A percentile compares a stretch with the other conserved stretches of the same genome.
phyloP scores from a whole-genome alignment of 495 filamentous ascomycete species.

The Tuber borchii region DNA sequence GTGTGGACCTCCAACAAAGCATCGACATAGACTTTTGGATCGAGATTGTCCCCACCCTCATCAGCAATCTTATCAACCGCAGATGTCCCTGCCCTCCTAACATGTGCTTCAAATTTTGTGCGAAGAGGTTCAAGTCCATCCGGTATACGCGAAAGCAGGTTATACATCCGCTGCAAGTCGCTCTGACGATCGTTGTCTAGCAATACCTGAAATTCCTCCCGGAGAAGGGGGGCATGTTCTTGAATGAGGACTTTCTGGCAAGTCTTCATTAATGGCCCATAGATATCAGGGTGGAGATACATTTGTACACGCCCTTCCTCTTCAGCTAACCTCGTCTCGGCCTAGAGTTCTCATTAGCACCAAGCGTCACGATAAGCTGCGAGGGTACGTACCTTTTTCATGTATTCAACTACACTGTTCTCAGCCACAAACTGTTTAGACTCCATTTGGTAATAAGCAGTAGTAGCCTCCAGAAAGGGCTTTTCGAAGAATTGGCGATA shows the following conservation, averaged over 20 bases:
- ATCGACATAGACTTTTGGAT: constrained; percentile 95
- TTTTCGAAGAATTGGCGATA: constrained; percentile 86
- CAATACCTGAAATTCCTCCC: constrained; percentile 94
- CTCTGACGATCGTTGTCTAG: constrained; percentile 91
- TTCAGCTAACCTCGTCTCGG: constrained; percentile 80
- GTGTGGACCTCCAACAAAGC: constrained; percentile 89
- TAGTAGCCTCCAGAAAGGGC: constrained; percentile 83
- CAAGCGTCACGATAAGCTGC: not conserved
- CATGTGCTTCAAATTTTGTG: constrained; percentile 82
- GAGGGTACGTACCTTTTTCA: constrained; percentile 66
- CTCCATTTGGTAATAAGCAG: constrained; percentile 79
- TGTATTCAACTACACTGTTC: constrained; percentile 97
- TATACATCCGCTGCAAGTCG: constrained; percentile 95
- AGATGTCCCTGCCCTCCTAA: constrained; percentile 75
- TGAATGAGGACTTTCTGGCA: constrained; percentile 87
- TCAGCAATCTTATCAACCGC: constrained; percentile 87
- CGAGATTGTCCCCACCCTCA: constrained; percentile 74
- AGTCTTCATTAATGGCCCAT: constrained; percentile 68
- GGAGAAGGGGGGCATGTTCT: constrained; percentile 71
- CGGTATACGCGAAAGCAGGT: constrained; percentile 78
- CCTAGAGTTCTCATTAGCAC: constrained; percentile 42
- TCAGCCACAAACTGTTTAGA: constrained; percentile 90
- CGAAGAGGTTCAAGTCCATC: constrained; percentile 89
- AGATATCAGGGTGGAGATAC: constrained; percentile 87
- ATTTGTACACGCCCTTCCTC: constrained; percentile 91